Evolutionary conservation across 768 basidiomycete species (phyloP), one percentile per base, ranked within the genome.

Genomic region (Steccherinum ochraceum): DNA sequence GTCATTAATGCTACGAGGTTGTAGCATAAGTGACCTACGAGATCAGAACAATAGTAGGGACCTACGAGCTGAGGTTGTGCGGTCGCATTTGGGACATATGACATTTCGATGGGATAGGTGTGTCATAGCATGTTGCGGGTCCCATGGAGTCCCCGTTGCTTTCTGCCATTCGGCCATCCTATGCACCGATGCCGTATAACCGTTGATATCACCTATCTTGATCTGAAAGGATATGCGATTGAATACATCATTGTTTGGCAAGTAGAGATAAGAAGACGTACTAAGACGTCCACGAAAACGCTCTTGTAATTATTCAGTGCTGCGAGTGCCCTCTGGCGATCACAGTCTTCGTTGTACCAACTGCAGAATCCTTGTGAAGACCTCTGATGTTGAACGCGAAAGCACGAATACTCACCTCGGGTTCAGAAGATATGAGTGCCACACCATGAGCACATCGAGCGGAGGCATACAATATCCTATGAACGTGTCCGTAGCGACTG

Each of bases 371-470:
- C n/a, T n/a, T n/a, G n/a, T n/a, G n/a, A n/a, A n/a, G n/a, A n/a
- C n/a, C n/a, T n/a, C n/a, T n/a, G n/a, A n/a, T n/a, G n/a, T n/a
- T n/a, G n/a, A n/a, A n/a, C n/a, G n/a, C n/a, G n/a, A n/a, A n/a
- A n/a, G n/a, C n/a, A n/a, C n/a, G n/a, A n/a, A n/a, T n/a, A n/a
- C n/a, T n/a, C 16, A 35, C 30, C 30, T 59, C 12, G 71, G 71
- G 43, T 58, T 69, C 19, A 72, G 67, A 45, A 70, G 18, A 56
- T 74, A 73, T 1, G 70, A 70, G 19, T 72, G 71, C 67, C 72
- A 71, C 18, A 72, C 67, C 70, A 72, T 70, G 62, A 67, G 66
- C 20, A 72, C 71, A 39, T 72, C 72, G 24, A 69, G 24, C 12
- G 71, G 71, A 0, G 71, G 71, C 13, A 68, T 43, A 12, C 66